Evolutionary conservation across 2,329 filamentous ascomycete genomes (phyloP).

Genomic region (Colletotrichum destructivum): DNA sequence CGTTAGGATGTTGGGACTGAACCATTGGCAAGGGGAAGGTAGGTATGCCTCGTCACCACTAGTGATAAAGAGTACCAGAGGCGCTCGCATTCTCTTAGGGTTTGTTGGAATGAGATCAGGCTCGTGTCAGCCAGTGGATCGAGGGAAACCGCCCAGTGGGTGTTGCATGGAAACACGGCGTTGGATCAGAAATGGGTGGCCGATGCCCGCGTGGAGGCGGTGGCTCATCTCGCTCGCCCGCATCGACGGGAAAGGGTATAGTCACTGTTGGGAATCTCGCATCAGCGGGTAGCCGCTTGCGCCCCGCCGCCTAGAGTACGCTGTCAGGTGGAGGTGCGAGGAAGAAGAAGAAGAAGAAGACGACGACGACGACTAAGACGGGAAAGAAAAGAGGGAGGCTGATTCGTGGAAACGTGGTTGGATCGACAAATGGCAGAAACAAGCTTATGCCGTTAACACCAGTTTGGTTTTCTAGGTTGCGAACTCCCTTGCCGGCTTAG

Average conservation of each 20-base stretch:
- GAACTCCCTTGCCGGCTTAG: neutral
- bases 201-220: neutral
- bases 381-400: neutral
- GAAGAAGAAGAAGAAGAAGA: neutral
- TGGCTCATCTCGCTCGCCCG: slow-evolving; percentile 4
- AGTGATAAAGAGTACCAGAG: neutral
- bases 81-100: slow-evolving; percentile 23
- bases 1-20: neutral
- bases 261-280: neutral
- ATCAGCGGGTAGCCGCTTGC: neutral
- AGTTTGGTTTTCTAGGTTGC: neutral
- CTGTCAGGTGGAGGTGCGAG: neutral
- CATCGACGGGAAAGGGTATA: slow-evolving; percentile 10
- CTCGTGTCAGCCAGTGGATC: neutral
- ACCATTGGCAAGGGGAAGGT: neutral
- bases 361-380: neutral
- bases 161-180: neutral
- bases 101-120: neutral
- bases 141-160: too few species aligned
- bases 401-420: neutral
- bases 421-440: slow-evolving; percentile 1
- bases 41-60: neutral
- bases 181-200: neutral
- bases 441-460: neutral
- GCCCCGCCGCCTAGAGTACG: neutral